Evolutionary conservation across 768 basidiomycete species (phyloP), one percentile per base, ranked within the genome.

Genomic region (Mycena rebaudengoi): DNA sequence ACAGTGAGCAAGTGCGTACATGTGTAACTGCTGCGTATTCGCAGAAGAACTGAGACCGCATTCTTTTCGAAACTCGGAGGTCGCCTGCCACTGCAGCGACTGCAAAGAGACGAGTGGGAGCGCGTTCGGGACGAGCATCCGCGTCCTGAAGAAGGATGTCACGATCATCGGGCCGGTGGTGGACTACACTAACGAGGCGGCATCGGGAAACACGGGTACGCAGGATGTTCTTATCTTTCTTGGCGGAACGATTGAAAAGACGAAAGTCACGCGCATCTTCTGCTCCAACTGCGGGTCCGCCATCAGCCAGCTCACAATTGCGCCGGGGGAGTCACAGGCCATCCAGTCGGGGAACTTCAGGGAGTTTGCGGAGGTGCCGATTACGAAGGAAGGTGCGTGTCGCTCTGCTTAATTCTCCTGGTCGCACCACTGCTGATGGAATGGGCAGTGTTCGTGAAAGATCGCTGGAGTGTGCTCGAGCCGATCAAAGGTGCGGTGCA

Each of bases 261-360:
- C 21, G 10, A 1, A 39, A 79, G 79, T 80, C 2, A 71, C 76
- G 21, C 78, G 78, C 32, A 68, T 78, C n/a, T 80, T 79, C 70
- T 80, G 79, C 54, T 54, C 71, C 60, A 76, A 70, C 61, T 80
- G 79, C 49, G 79, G 79, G 20, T 75, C 74, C 48, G 76, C 78
- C 29, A 73, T 80, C 25, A 72, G 74, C n/a, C 79, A 80, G 50
- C 73, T 69, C 52, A 75, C 74, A 18, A 68, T 60, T 30, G 71
- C 70, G 7, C 79, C 79, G 33, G 78, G 77, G 37, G 77, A 79
- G 18, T 54, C 65, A 5, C 76, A 76, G 48, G 79, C 78, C 14
- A 73, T 80, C 30, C 79, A 78, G 68, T 78, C 79, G 3, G 79
- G 79, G 13, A 79, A 78, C 66, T 78, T 80, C 59, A 41, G 46